Evolutionary conservation across 2,329 filamentous ascomycete species (phyloP).

Genomic region (Fusarium bulbicola): DNA sequence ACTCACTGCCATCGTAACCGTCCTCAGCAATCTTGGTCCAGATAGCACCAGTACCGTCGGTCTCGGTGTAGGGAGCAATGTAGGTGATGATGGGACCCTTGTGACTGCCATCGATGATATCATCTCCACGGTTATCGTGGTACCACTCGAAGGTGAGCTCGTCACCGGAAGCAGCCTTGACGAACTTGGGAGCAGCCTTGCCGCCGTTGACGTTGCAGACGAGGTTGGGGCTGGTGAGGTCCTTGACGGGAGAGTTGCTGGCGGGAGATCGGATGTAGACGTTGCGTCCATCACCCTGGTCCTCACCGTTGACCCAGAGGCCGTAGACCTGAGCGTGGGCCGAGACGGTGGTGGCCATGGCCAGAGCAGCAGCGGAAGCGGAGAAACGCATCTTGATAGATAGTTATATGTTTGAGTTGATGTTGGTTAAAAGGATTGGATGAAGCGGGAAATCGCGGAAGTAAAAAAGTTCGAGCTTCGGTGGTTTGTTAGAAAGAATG

Average conservation of each 20-base stretch:
- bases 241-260: conserved; percentile 57
- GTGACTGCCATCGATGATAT: conserved; percentile 63
- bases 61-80: conserved; percentile 55
- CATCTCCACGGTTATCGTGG: conserved; percentile 59
- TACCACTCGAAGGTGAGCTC: conserved; percentile 60
- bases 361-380: conserved; percentile 45
- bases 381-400: conserved; percentile 49
- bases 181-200: conserved; percentile 50
- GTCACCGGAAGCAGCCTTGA: conserved; percentile 57
- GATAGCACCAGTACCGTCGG: conserved; percentile 58
- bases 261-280: conserved; percentile 56
- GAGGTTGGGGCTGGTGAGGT: conserved; percentile 52
- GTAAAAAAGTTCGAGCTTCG: conserved; percentile 31
- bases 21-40: conserved; percentile 58
- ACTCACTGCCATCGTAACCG: conserved; percentile 51
- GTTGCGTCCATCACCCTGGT: conserved; percentile 53
- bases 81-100: conserved; percentile 63
- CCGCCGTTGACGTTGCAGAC: conserved; percentile 56
- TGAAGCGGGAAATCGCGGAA: conserved; percentile 30
- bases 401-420: conserved; percentile 1
- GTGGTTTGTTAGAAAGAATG: conserved; percentile 37
- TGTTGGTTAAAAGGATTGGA: conserved; percentile 35
- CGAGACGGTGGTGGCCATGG: conserved; percentile 50
- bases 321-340: conserved; percentile 59
- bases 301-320: conserved; percentile 58